A percentile compares a stretch with the other conserved stretches of the same genome.
Evolutionary conservation across 2,329 filamentous ascomycete species (phyloP).

Genomic region (Nakataea oryzae): DNA sequence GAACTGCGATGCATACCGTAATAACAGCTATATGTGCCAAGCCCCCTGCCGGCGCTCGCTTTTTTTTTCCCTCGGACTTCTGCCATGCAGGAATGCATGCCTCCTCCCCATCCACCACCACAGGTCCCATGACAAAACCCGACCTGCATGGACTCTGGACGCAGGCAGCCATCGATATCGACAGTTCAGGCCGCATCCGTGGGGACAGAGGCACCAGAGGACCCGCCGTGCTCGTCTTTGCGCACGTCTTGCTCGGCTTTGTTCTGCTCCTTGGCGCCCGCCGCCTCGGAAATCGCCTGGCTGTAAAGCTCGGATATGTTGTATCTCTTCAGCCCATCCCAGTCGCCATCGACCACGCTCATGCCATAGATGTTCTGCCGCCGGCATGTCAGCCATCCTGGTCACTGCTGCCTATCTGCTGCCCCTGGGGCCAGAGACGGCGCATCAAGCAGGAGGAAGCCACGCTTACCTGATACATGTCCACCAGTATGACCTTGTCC

Average conservation of each 20-base stretch:
- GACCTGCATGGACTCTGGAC: no score
- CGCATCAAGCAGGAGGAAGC: neutral
- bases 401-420: neutral
- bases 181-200: neutral
- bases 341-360: slow-evolving; percentile 67
- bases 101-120: neutral
- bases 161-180: neutral
- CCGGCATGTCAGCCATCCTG: neutral
- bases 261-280: neutral
- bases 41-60: neutral
- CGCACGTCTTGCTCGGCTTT: neutral
- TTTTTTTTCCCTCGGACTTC: neutral
- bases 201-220: neutral
- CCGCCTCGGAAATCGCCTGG: slow-evolving; percentile 6
- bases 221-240: neutral
- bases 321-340: slow-evolving; percentile 64
- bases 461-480: slow-evolving; percentile 62
- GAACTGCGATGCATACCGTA: neutral
- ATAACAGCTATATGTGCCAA: neutral
- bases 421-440: slow-evolving; percentile 9
- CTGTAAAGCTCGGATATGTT: slow-evolving; percentile 68
- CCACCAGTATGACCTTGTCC: slow-evolving; percentile 69
- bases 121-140: neutral
- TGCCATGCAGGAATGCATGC: neutral
- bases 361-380: slow-evolving; percentile 63